Evolutionary conservation across 768 basidiomycete genomes (phyloP).

Genomic region (Panaeolus papilionaceus): DNA sequence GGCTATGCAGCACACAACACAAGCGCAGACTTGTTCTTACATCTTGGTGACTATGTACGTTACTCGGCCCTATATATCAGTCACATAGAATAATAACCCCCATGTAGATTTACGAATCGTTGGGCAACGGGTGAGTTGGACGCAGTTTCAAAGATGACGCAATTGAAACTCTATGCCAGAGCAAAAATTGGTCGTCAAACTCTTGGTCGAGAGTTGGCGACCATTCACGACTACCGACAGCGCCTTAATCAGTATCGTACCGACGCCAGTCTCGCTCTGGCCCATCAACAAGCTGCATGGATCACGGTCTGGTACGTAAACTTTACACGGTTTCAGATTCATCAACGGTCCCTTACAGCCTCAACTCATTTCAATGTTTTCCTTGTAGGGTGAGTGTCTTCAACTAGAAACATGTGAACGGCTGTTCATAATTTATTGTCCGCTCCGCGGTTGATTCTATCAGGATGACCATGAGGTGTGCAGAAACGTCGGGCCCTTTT

Average conservation of each 20-base stretch:
- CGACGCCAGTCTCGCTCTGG: conserved; percentile 51
- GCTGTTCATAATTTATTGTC: not conserved
- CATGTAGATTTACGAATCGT: conserved; percentile 53
- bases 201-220: conserved; percentile 60
- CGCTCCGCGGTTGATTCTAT: not conserved
- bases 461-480: conserved; percentile 59
- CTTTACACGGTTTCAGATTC: not conserved
- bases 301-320: conserved; percentile 55
- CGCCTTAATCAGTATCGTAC: conserved; percentile 59
- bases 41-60: conserved; percentile 65
- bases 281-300: conserved; percentile 60
- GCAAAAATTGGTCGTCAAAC: conserved; percentile 54
- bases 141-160: not conserved
- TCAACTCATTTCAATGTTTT: not conserved
- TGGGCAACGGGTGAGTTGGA: conserved; percentile 40
- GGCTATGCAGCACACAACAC: conserved; percentile 59
- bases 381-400: conserved; percentile 17
- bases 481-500: conserved; percentile 13
- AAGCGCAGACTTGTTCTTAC: conserved; percentile 58
- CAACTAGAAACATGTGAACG: not conserved
- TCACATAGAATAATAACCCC: not conserved
- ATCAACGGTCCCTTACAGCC: not conserved
- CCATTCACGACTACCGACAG: conserved; percentile 60
- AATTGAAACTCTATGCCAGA: conserved; percentile 30
- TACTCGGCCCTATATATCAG: not conserved